Evolutionary conservation across 345 rosid species (phyloP).

Genomic region (Syzygium grande): DNA sequence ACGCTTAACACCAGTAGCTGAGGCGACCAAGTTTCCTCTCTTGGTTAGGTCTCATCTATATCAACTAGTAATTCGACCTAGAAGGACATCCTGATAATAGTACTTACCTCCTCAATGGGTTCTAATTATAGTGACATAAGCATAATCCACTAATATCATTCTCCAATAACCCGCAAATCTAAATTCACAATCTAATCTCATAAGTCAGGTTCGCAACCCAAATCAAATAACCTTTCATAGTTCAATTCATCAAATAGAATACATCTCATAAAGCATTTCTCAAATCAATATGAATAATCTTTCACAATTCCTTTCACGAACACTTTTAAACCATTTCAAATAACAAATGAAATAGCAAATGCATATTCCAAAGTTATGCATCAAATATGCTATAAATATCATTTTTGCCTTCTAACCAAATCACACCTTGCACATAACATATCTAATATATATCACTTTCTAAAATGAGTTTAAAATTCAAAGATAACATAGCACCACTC

Average conservation of each 20-base stretch:
- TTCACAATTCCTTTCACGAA: background rate
- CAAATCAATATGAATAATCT: background rate
- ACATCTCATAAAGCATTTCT: background rate
- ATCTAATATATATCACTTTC: no score
- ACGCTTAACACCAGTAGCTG: background rate
- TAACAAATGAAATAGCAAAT: background rate
- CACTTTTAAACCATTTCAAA: background rate
- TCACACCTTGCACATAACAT: no score
- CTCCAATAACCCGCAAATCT: background rate
- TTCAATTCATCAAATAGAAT: background rate
- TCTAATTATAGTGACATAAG: background rate
- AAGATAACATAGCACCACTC: no score
- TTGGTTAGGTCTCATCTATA: background rate
- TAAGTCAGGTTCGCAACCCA: background rate
- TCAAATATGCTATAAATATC: no score
- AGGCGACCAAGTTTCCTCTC: background rate
- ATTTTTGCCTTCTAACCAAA: no score
- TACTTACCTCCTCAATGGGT: background rate
- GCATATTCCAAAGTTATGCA: background rate
- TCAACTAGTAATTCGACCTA: background rate
- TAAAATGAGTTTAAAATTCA: no score
- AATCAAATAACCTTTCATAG: background rate
- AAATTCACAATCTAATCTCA: background rate
- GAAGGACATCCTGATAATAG: background rate
- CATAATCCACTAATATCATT: background rate